A percentile compares a stretch with the other conserved stretches of the same genome.
Evolutionary conservation across 2,329 filamentous ascomycete genomes (phyloP).

Genomic region (Cladorrhinum sp.): DNA sequence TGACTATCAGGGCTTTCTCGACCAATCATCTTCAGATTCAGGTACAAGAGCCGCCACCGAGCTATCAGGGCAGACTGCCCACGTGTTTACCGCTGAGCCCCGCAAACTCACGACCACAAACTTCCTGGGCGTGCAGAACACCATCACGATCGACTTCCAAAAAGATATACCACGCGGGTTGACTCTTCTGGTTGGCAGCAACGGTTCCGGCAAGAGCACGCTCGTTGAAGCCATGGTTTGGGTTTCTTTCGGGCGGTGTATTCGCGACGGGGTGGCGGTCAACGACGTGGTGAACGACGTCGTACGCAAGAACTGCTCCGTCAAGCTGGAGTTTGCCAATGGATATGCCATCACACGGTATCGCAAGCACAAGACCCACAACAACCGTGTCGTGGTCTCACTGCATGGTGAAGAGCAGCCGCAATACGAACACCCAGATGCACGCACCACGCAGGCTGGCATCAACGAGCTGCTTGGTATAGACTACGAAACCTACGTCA

Average conservation of each 20-base stretch:
- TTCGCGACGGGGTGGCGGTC: constrained; percentile 30
- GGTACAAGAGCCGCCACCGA: constrained; percentile 1
- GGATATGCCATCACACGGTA: constrained; percentile 13
- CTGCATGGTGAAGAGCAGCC: constrained; percentile 28
- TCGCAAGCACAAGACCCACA: constrained; percentile 29
- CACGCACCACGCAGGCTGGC: constrained; percentile 26
- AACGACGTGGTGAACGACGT: constrained; percentile 35
- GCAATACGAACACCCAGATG: constrained; percentile 23
- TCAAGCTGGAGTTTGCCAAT: constrained; percentile 3
- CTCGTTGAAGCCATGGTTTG: constrained; percentile 35
- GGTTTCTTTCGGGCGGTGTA: constrained; percentile 35
- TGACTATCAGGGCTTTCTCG: not conserved
- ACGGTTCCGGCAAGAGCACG: constrained; percentile 25
- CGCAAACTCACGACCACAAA: constrained; percentile 33
- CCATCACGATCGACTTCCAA: constrained; percentile 30
- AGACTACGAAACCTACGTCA: constrained; percentile 33
- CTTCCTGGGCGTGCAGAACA: constrained; percentile 33
- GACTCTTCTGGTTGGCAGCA: constrained; percentile 30
- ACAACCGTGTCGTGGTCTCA: constrained; percentile 31
- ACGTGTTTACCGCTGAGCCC: constrained; percentile 30
- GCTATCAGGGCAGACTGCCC: not conserved
- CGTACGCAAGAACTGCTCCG: constrained; percentile 17
- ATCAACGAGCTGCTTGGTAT: constrained; percentile 33
- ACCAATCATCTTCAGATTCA: not conserved
- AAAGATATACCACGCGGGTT: constrained; percentile 28